Evolutionary conservation across 140 eudicot genomes (phyloP), one percentile per base, ranked within the genome.

Genomic region (Senecio squalidus): DNA sequence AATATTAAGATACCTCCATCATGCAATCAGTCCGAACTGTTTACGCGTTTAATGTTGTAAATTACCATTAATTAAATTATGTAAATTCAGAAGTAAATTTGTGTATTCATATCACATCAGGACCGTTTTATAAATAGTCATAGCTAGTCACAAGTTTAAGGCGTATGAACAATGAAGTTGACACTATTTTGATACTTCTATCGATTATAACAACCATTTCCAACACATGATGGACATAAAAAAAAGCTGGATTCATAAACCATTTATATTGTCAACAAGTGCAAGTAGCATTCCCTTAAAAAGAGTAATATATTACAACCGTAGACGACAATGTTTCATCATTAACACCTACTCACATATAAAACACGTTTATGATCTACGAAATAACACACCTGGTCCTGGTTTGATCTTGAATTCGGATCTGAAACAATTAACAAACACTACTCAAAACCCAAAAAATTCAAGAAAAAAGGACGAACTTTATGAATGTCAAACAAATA

Each of bases 1-100:
- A 33, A 77, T 78, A 25, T 53, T 70, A 41, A 74, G 66, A 62
- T 26, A 36, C 58, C 60, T 81, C 6, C 75, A 30, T 13, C 63
- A 17, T 15, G 66, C 73, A 69, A 20, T 65, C 45, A 2, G 10
- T 43, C 7, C 4, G 3, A 47, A 45, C 2, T 75, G 58, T 39
- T 25, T 70, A 62, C 54, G 66, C 13, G 30, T 6, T 8, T 55
- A 4, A 52, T 39, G 49, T 30, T 13, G 48, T 30, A 13, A 10
- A 31, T 6, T 47, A 34, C 5, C 47, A 3, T 11, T 18, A 40
- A 40, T 40, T 40, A 6, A 40, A 40, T 40, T n/a, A n/a, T n/a
- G n/a, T n/a, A n/a, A n/a, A n/a, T n/a, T n/a, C n/a, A n/a, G n/a
- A n/a, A n/a, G n/a, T n/a, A n/a, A n/a, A n/a, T n/a, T n/a, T n/a